Evolutionary conservation across 306 rosid species (phyloP).

Genomic region (Biancaea sappan): DNA sequence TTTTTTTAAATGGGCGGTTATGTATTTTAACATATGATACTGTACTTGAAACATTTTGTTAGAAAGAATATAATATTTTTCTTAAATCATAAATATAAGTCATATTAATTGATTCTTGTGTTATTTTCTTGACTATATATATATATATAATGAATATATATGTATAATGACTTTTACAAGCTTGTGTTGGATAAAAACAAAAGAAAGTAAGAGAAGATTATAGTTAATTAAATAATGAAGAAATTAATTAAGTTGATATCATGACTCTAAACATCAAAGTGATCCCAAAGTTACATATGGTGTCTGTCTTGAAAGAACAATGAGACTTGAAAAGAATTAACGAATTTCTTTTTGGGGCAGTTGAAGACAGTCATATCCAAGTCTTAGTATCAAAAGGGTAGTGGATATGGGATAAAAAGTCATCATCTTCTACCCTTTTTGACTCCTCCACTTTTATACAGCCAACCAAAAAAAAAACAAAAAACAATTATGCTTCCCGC

Average conservation of each 20-base stretch:
- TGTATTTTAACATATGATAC: no score
- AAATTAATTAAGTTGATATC: slow-evolving; percentile 27
- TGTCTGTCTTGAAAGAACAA: slow-evolving; percentile 39
- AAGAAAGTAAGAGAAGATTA: neutral
- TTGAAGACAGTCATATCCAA: slow-evolving; percentile 42
- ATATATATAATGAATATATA: no score
- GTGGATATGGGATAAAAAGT: slow-evolving; percentile 22
- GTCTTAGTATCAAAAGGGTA: slow-evolving; percentile 32
- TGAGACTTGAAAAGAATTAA: slow-evolving; percentile 51
- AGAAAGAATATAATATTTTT: no score
- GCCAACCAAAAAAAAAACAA: neutral
- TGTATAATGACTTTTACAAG: slow-evolving; percentile 21
- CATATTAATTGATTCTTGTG: no score
- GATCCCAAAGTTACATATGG: slow-evolving; percentile 47
- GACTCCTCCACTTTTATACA: slow-evolving; percentile 40
- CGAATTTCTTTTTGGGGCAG: slow-evolving; percentile 65
- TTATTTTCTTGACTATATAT: no score
- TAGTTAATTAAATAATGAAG: slow-evolving; percentile 7
- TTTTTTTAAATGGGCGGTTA: no score
- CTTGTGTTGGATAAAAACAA: neutral
- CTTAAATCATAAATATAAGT: no score
- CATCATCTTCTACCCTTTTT: slow-evolving; percentile 27
- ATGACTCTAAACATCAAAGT: slow-evolving; percentile 38
- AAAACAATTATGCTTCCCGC: neutral
- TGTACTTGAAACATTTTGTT: no score